Conservation (phyloP, 768 basidiomycete genomes). For the Kwoniella pini region DNA sequence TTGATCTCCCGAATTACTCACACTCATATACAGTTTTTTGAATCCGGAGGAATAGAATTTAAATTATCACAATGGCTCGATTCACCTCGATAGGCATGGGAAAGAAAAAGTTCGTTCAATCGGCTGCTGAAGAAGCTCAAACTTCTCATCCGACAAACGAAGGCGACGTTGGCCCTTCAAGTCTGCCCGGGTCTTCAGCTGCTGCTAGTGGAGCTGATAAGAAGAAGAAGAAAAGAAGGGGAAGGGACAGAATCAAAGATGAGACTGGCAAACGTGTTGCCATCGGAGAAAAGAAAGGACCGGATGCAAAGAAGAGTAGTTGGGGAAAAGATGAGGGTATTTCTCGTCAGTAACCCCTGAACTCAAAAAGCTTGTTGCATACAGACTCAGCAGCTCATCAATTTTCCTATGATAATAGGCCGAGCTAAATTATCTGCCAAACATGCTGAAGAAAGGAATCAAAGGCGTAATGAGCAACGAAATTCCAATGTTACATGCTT, state of each 20-base stretch:
- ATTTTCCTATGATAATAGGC: conserved; percentile 6
- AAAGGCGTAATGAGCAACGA: conserved; percentile 66
- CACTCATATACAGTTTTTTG: no score
- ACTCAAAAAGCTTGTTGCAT: no score
- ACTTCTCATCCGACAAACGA: neutral
- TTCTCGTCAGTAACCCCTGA: conserved; percentile 41
- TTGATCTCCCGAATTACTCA: no score
- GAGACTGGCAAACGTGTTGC: conserved; percentile 24
- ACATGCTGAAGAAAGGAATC: conserved; percentile 64
- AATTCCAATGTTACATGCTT: conserved; percentile 65
- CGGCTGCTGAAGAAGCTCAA: conserved; percentile 47
- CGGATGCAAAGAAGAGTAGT: conserved; percentile 37
- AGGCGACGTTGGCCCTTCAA: conserved; percentile 33
- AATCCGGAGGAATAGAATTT: no score
- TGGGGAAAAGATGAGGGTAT: conserved; percentile 44
- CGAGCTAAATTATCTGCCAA: conserved; percentile 32
- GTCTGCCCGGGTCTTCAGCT: neutral
- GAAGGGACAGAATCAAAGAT: conserved; percentile 56
- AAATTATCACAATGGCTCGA: conserved; percentile 39
- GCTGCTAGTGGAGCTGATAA: conserved; percentile 56
- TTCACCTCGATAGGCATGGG: conserved; percentile 53
- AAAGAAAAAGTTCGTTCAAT: conserved; percentile 39
- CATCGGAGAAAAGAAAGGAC: conserved; percentile 28
- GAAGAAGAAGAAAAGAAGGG: conserved; percentile 60
- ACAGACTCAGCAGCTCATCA: no score